phyloP scores from a whole-genome alignment of 805 yeast genomes.

The Candida adriatica region DNA sequence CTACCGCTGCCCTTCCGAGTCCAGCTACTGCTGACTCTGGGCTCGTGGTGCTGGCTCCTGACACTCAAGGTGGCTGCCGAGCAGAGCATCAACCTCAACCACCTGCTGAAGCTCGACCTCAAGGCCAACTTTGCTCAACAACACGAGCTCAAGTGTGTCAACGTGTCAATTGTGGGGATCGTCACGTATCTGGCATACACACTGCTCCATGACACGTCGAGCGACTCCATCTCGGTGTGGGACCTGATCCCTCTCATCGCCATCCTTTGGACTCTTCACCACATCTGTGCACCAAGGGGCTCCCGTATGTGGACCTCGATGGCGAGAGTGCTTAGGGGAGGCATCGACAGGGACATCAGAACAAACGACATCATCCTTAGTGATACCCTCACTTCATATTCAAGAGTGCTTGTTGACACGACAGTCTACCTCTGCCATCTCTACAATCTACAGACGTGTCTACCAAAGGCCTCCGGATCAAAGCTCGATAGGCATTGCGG shows the following conservation, averaged over 20 bases:
- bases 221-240: conserved; percentile 5
- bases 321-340: conserved; percentile 49
- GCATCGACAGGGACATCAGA: conserved; percentile 45
- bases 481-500: conserved; percentile 30
- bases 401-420: conserved; percentile 69
- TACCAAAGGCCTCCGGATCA: conserved; percentile 22
- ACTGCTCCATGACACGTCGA: conserved; percentile 1
- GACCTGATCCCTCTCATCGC: conserved; percentile 8
- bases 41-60: conserved; percentile 11
- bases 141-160: conserved; percentile 5
- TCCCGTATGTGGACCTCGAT: conserved; percentile 26
- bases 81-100: conserved; percentile 8
- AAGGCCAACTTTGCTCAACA: conserved; percentile 1
- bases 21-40: conserved; percentile 3
- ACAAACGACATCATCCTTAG: conserved; percentile 77
- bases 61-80: conserved; percentile 1
- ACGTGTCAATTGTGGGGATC: conserved; percentile 4
- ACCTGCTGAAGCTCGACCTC: conserved; percentile 9
- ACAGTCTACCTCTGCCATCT: conserved; percentile 47
- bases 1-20: conserved; percentile 13
- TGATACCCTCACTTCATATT: conserved; percentile 79
- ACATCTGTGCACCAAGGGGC: conserved; percentile 4
- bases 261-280: conserved; percentile 4
- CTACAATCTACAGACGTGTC: conserved; percentile 29
- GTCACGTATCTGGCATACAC: conserved; percentile 2